phyloP scores from a whole-genome alignment of 78 protist genomes.

The Dictyostelium brefeldianum region DNA sequence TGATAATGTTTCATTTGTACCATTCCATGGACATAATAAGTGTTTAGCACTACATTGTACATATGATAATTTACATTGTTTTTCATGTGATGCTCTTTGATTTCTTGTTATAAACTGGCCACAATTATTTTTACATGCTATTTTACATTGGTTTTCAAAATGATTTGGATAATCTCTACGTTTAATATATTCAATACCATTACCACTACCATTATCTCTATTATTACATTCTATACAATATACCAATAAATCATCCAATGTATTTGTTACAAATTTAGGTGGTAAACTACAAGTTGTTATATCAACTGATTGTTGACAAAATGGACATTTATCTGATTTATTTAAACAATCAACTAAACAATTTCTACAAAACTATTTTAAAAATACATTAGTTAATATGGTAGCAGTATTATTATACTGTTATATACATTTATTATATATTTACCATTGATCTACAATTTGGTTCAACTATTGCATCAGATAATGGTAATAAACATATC shows the following conservation, averaged over 20 bases:
- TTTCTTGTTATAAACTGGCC: neutral
- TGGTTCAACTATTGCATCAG: neutral
- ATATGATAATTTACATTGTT: neutral
- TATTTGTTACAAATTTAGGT: constrained; percentile 10
- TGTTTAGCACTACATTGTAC: neutral
- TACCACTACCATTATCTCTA: neutral
- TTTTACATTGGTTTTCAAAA: neutral
- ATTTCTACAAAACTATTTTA: neutral
- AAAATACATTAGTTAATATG: no score
- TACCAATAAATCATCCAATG: neutral
- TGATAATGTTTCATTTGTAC: neutral
- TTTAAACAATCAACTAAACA: neutral
- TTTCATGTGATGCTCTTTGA: neutral
- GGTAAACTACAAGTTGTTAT: neutral
- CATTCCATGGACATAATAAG: neutral
- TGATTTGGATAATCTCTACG: neutral
- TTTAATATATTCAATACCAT: neutral
- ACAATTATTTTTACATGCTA: neutral
- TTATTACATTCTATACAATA: neutral
- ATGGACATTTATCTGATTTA: neutral
- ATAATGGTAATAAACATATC: neutral
- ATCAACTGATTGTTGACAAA: neutral
- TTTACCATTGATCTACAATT: constrained; percentile 10
- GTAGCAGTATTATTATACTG: neutral
- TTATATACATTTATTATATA: neutral